Evolutionary conservation across 73 alveolate species (phyloP), one percentile per base, ranked within the genome.

Genomic region (Durusdinium trenchii): DNA sequence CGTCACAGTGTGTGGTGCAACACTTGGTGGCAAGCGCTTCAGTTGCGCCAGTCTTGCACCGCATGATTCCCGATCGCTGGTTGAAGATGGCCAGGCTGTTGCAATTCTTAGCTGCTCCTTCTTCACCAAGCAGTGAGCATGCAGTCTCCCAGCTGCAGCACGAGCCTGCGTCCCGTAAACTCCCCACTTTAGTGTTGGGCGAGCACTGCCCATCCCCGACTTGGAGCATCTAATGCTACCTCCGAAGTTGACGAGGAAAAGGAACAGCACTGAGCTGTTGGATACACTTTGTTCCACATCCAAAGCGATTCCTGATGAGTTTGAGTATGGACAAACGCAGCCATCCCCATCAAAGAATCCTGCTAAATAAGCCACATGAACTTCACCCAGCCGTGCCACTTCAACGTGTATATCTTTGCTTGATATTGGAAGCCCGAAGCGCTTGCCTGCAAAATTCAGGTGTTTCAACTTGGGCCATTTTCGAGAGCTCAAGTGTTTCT

Each of bases 271-370:
- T 1, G n/a, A 0, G n/a, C 20, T 18, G 71, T 50, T 81, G 0
- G 71, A 28, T 16, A 30, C 69, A 3, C 0, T 7, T 35, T 81
- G 91, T 67, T 67, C 91, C 4, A 81, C 50, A 0, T 0, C 0
- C n/a, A 81, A 30, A 26, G 1, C n/a, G n/a, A 43, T 48, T 30
- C 91, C 69, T 4, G 91, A 81, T 3, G 30, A 35, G 10, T 28
- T 46, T 26, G 71, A 6, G 7, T 43, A 5, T 47, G 91, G 50
- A 46, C 67, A 4, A 0, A 81, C 91, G 14, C 71, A 81, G 36
- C 91, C 91, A 30, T 81, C 91, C 23, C 91, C 91, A 28, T 81
- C 91, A 26, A 81, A 81, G 5, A 47, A 32, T 48, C 91, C 91
- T 81, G 91, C 91, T 67, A 81, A 48, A 48, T 81, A 81, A 6